Evolutionary conservation across 768 basidiomycete genomes (phyloP), one percentile per base, ranked within the genome.

Genomic region (Rossbeevera mucosa): DNA sequence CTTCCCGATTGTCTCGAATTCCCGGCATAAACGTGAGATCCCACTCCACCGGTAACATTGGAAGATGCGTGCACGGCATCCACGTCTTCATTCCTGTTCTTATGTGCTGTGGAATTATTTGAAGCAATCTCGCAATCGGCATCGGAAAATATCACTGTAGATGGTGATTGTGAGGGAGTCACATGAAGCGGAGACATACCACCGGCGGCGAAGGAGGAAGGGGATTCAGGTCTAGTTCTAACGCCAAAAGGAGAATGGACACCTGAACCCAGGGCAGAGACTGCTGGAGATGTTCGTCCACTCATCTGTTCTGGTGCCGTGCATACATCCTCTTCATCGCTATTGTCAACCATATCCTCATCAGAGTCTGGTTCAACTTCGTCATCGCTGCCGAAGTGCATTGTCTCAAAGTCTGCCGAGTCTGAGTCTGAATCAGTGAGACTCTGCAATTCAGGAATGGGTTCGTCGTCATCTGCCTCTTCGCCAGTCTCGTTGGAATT

Each of bases 321-420:
- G 48, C 63, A 64, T 25, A 53, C 55, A 7, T 65, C 59, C 20
- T 52, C 60, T 46, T 66, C 63, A 8, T 66, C 62, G 14, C 53
- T 60, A 24, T 68, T 71, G 42, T 63, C 64, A 22, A 66, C 65
- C 5, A 18, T 2, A n/a, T 65, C 65, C 8, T 66, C 64, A 40
- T 70, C 71, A 40, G 58, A 59, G 33, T 69, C 53, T 12, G 70
- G 64, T 7, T 64, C 61, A 28, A 60, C 65, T 46, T 60, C 62
- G 44, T 62, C 57, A 30, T 55, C 64, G 28, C 56, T 64, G 45
- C 57, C 56, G 18, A 41, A 51, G 26, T 25, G 53, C 25, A 53
- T 33, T 13, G 50, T 33, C 11, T 48, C 64, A 36, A 54, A 56
- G n/a, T 58, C 60, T 29, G 64, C 74, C 9, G 71, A 72, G 38